Conservation (phyloP, 2,329 filamentous ascomycete genomes). For the Fusarium ramigenum region DNA sequence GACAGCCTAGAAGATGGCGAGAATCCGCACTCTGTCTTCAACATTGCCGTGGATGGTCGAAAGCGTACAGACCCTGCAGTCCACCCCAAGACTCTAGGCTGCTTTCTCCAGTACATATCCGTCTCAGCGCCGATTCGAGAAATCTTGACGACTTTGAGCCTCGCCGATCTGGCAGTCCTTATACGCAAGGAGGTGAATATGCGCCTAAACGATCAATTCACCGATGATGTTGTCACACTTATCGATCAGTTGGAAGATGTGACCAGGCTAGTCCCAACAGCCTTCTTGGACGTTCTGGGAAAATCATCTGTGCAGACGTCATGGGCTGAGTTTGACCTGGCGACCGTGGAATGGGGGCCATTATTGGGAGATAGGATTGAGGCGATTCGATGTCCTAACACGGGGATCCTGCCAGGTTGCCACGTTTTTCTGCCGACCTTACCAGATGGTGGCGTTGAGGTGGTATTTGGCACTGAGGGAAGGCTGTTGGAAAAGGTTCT, state of each 20-base stretch:
- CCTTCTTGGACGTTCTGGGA: constrained; percentile 19
- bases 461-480: constrained; percentile 2
- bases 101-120: constrained; percentile 21
- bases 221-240: constrained; percentile 17
- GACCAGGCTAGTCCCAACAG: constrained; percentile 8
- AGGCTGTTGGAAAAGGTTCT: neutral
- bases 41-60: constrained; percentile 23
- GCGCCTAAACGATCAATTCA: constrained; percentile 5
- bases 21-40: neutral
- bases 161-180: constrained; percentile 14
- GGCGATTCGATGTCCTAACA: constrained; percentile 13
- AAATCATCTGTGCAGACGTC: constrained; percentile 15
- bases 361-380: constrained; percentile 11
- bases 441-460: constrained; percentile 15
- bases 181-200: constrained; percentile 19
- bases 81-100: constrained; percentile 14
- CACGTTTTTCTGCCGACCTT: constrained; percentile 15
- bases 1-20: neutral
- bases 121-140: constrained; percentile 13
- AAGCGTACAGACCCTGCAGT: constrained; percentile 6
- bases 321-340: constrained; percentile 14
- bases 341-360: constrained; percentile 4
- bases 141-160: neutral
- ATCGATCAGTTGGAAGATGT: constrained; percentile 9
- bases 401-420: constrained; percentile 8